Percentiles rank a stretch among this genome's conserved stretches.
Conservation (phyloP, 805 yeast genomes). For the Ogataea trehaloabstinens region DNA sequence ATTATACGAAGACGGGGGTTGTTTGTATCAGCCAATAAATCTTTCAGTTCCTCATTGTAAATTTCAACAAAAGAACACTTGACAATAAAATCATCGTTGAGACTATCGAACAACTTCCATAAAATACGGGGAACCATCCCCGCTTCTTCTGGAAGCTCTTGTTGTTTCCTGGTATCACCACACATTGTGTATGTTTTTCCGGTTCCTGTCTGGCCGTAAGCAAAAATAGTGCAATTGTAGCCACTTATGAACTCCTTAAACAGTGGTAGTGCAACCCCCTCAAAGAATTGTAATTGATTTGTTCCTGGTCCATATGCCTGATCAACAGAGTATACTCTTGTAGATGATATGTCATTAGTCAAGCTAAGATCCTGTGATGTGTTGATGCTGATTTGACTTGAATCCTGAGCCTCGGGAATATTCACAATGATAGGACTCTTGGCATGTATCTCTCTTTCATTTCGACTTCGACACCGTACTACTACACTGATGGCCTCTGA, state of each 20-base stretch:
- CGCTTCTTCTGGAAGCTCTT: constrained; percentile 29
- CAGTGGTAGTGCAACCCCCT: constrained; percentile 45
- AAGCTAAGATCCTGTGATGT: constrained; percentile 26
- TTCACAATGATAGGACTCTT: constrained; percentile 49
- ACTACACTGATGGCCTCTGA: constrained; percentile 46
- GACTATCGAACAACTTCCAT: constrained; percentile 36
- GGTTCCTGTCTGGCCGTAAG: constrained; percentile 63
- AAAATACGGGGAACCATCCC: constrained; percentile 55
- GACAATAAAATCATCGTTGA: constrained; percentile 37
- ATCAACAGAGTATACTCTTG: constrained; percentile 48
- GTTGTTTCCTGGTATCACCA: constrained; percentile 37
- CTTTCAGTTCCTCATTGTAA: constrained; percentile 43
- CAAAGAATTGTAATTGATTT: constrained; percentile 45
- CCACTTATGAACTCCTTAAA: constrained; percentile 50
- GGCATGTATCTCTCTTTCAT: constrained; percentile 39
- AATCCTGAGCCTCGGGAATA: constrained; percentile 36
- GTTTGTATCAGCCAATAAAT: constrained; percentile 40
- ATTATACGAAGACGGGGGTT: constrained; percentile 37
- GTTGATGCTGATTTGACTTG: constrained; percentile 24
- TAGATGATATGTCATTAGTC: constrained; percentile 23
- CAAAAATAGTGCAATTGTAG: constrained; percentile 52
- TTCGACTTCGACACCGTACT: constrained; percentile 55
- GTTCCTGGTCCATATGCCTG: constrained; percentile 54
- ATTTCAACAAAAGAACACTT: constrained; percentile 55
- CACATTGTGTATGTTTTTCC: constrained; percentile 64